Conservation (phyloP, 352 stramenopile species). For the Globisporangium lucens region DNA sequence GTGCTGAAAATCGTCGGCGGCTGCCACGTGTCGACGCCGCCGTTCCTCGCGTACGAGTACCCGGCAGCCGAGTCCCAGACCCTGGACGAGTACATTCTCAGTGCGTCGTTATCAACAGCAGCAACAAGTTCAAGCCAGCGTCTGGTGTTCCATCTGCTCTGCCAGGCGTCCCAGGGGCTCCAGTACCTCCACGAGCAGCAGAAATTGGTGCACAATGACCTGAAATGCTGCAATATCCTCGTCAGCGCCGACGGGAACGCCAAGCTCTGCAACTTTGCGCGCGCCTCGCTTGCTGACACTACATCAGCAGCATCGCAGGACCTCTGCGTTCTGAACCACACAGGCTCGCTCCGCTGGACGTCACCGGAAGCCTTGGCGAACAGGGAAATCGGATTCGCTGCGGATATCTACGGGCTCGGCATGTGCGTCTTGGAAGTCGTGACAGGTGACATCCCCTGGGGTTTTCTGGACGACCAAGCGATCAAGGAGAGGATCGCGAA, state of each 20-base stretch:
- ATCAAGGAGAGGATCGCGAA: slow-evolving; percentile 37
- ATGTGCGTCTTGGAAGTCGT: slow-evolving; percentile 65
- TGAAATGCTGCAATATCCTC: slow-evolving; percentile 56
- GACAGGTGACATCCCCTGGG: slow-evolving; percentile 59
- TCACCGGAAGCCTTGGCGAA: slow-evolving; percentile 40
- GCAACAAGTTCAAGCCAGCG: slow-evolving; percentile 20
- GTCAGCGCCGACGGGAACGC: slow-evolving; percentile 57
- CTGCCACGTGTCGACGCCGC: slow-evolving; percentile 38
- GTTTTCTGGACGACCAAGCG: slow-evolving; percentile 40
- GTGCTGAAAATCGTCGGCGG: slow-evolving; percentile 56
- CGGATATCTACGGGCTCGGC: slow-evolving; percentile 65
- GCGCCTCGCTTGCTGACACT: background rate
- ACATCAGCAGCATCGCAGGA: background rate
- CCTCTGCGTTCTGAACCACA: background rate
- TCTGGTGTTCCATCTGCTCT: slow-evolving; percentile 38
- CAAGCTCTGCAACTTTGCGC: slow-evolving; percentile 39
- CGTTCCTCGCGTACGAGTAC: slow-evolving; percentile 56
- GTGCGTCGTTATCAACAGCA: slow-evolving; percentile 1
- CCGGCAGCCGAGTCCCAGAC: slow-evolving; percentile 29
- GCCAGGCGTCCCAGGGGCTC: slow-evolving; percentile 44
- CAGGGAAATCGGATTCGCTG: slow-evolving; percentile 6
- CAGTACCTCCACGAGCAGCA: slow-evolving; percentile 51
- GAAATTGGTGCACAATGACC: slow-evolving; percentile 41
- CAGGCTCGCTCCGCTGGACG: slow-evolving; percentile 44
- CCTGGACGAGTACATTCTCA: slow-evolving; percentile 53